These are phyloP conservation scores for Apostasia shenzhenica DNA, from an alignment of 106 monocot species.

Conservation along the genomic window DNA sequence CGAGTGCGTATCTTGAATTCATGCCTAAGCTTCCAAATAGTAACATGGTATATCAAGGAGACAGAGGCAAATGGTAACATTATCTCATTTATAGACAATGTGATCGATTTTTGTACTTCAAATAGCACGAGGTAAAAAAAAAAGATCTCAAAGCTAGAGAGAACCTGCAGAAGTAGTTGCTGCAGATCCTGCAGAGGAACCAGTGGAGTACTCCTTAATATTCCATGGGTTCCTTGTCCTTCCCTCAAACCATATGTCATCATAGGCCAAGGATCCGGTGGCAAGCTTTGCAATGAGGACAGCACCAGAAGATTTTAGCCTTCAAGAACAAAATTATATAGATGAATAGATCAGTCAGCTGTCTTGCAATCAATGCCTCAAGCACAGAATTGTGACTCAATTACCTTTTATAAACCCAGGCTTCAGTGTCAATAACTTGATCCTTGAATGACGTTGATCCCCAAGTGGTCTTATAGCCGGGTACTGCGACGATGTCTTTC, in stretches of 20 bases:
- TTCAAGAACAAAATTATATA: conserved; percentile 12
- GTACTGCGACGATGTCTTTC: conserved; percentile 86
- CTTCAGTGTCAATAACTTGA: conserved; percentile 77
- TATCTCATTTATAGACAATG: background rate
- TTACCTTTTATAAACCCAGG: conserved; percentile 91
- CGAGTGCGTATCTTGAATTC: no score
- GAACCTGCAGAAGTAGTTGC: conserved; percentile 88
- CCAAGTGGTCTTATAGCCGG: conserved; percentile 84
- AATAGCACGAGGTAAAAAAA: background rate
- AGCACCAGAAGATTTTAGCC: conserved; percentile 72
- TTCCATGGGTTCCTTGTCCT: conserved; percentile 99
- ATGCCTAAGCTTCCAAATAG: no score
- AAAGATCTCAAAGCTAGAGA: background rate
- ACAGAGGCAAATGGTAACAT: background rate
- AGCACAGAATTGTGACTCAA: background rate
- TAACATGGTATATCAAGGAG: background rate
- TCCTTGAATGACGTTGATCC: conserved; percentile 82
- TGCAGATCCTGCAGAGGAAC: conserved; percentile 97
- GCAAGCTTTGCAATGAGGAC: conserved; percentile 89
- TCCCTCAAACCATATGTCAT: conserved; percentile 97
- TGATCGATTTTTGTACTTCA: background rate
- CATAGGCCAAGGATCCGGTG: conserved; percentile 93
- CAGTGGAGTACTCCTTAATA: conserved; percentile 77
- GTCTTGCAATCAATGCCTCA: background rate
- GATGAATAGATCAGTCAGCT: conserved; percentile 1